Conservation (phyloP, 306 rosid species). For the Corylus avellana region DNA sequence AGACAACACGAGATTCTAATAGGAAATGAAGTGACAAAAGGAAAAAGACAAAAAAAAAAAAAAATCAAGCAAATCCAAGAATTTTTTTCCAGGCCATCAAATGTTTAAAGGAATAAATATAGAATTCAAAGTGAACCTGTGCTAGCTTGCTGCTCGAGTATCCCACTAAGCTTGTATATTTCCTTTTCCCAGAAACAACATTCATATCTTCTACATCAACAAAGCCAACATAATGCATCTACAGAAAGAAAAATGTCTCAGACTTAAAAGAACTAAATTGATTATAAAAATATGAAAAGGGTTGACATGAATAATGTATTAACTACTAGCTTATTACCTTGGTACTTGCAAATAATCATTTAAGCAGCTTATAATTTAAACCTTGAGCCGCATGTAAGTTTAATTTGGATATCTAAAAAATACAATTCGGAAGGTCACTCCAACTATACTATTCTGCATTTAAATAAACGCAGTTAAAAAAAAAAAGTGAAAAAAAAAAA, state of each 20-base stretch:
- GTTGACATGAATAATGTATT: neutral
- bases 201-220: constrained; percentile 92
- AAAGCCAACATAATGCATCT: constrained; percentile 97
- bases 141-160: constrained; percentile 92
- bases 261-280: neutral
- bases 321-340: neutral
- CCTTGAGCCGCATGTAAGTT: neutral
- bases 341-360: neutral
- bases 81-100: constrained; percentile 1
- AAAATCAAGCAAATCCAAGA: neutral
- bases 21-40: neutral
- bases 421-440: neutral
- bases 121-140: constrained; percentile 52
- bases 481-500: too few relatives aligned
- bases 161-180: constrained; percentile 74
- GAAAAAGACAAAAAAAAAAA: too few relatives aligned
- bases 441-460: neutral
- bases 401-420: neutral
- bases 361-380: constrained; percentile 3
- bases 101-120: constrained; percentile 16
- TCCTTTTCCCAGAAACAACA: constrained; percentile 66
- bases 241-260: constrained; percentile 24
- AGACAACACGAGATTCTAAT: neutral
- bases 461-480: too few relatives aligned
- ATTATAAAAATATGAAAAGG: too few relatives aligned